Evolutionary conservation across 179 eudicot species (phyloP), one percentile per base, ranked within the genome.

Genomic region (Silene noctiflora): DNA sequence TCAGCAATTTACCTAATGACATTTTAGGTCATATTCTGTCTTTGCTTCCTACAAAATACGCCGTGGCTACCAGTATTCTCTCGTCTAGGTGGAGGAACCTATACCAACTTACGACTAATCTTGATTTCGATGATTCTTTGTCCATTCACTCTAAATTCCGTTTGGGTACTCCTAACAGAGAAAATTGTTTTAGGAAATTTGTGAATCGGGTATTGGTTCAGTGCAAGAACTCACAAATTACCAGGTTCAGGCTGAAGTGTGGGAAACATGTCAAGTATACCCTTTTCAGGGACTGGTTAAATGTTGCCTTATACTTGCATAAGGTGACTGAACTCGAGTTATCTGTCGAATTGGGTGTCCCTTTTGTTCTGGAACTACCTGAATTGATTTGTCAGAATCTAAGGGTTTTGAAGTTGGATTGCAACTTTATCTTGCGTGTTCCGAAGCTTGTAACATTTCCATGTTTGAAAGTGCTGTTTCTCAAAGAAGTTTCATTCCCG

Each of bases 1-100:
- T 81, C 6, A 81, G 83, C 69, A 68, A 46, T 69, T 73, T 81
- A 51, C 78, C 80, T 1, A 71, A 81, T 62, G 80, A 77, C 12
- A 35, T 73, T 29, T 31, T 81, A 72, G 75, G 80, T 31, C 56
- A 56, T 21, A 77, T 81, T 62, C 60, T 81, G 14, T 76, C 77
- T 31, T 67, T 72, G 12, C 75, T 81, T 31, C 83, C 80, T n/a
- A 76, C 83, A 17, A 81, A 81, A 33, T 67, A 67, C 60, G 80
- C 77, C 46, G 83, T 80, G 39, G 80, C 70, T 4, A 66, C 80
- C 42, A 65, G 80, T 72, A 14, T 68, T 42, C 73, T 76, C 10
- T 72, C 80, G 3, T 14, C 74, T 72, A 71, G 51, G n/a, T 80
- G 83, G 83, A 72, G 44, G 17, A 66, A 76, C 46, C 42, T 76